Percentiles rank a stretch among this genome's conserved stretches.
Conservation (phyloP, 805 yeast genomes). For the Candida xiaguanensis region DNA sequence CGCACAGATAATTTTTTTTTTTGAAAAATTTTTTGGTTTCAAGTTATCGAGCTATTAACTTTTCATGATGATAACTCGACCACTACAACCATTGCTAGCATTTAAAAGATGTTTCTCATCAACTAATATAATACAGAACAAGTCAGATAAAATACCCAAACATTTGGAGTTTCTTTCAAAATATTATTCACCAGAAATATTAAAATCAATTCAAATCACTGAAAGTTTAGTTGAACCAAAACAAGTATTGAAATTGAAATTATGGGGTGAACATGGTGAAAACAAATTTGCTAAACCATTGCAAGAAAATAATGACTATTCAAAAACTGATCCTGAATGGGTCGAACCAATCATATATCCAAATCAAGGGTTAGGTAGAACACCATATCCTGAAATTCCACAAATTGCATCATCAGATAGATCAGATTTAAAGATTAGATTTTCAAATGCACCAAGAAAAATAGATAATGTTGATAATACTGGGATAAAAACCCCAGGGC, state of each 20-base stretch:
- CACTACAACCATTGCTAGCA: slow-evolving; percentile 2
- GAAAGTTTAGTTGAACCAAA: slow-evolving; percentile 71
- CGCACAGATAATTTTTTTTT: background rate
- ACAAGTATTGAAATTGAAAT: slow-evolving; percentile 43
- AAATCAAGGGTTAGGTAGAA: slow-evolving; percentile 43
- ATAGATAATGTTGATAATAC: slow-evolving; percentile 11
- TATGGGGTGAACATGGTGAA: slow-evolving; percentile 25
- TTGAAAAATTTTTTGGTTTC: slow-evolving; percentile 1
- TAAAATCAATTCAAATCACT: slow-evolving; percentile 78
- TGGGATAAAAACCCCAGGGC: slow-evolving; percentile 15
- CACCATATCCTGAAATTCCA: slow-evolving; percentile 58
- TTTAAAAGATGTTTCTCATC: slow-evolving; percentile 7
- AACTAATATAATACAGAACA: background rate
- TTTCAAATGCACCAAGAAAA: slow-evolving; percentile 19
- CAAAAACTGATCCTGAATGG: slow-evolving; percentile 71
- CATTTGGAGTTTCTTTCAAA: slow-evolving; percentile 61
- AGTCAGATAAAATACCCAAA: slow-evolving; percentile 18
- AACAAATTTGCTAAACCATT: slow-evolving; percentile 46
- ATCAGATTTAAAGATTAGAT: slow-evolving; percentile 35
- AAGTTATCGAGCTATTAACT: background rate
- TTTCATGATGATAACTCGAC: background rate
- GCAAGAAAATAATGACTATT: slow-evolving; percentile 65
- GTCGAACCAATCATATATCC: slow-evolving; percentile 56
- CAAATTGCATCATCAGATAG: slow-evolving; percentile 52
- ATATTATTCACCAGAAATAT: slow-evolving; percentile 77